Base-by-base conservation (phyloP, 805 yeast species). In the Barnettozyma siamensis region DNA sequence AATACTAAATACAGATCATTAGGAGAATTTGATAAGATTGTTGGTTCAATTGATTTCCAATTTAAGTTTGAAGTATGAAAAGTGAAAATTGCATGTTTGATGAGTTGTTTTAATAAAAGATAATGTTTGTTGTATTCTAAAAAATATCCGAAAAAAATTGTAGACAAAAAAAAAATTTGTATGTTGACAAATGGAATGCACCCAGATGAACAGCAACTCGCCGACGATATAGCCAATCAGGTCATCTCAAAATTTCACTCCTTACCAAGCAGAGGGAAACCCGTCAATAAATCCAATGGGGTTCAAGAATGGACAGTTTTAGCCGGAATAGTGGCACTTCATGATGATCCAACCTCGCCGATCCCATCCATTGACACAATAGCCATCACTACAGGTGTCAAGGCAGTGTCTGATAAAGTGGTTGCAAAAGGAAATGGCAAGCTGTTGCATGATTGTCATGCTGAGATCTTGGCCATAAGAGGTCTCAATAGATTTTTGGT, bases 401-500 rank as follows among this genome's bases (percentile, higher is more conserved):
- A 93, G 56, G 74, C 87, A 0, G 52, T 74, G 16, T 89, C 97
- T 1, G 76, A 81, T 50, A 57, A 49, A 1, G 54, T 49, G 3
- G 58, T 83, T 1, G 41, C 64, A 3, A 46, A 57, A 4, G 63
- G 75, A 2, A 42, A 65, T 0, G 97, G 98, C 0, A 55, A 59
- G 15, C 59, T 88, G 8, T 65, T 91, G 0, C 98, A 91, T 54
- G 98, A 91, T 59, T 67, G 80, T 58, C 99, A 91, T 64, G 97
- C 98, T 0, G 99, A 91, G 55, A 73, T 88, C 2, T 62, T 93
- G 13, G 75, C 83, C 0, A 43, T 89, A 0, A 63, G 98, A 21
- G 75, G 78, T 1, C 78, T 91, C 55, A 89, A 89, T 50, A 35
- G 53, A 41, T 35, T 47, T 34, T 23, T 57, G 3, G 37, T 45